Base-by-base conservation (phyloP, 805 yeast species). In the Sungouiella thailandica region DNA sequence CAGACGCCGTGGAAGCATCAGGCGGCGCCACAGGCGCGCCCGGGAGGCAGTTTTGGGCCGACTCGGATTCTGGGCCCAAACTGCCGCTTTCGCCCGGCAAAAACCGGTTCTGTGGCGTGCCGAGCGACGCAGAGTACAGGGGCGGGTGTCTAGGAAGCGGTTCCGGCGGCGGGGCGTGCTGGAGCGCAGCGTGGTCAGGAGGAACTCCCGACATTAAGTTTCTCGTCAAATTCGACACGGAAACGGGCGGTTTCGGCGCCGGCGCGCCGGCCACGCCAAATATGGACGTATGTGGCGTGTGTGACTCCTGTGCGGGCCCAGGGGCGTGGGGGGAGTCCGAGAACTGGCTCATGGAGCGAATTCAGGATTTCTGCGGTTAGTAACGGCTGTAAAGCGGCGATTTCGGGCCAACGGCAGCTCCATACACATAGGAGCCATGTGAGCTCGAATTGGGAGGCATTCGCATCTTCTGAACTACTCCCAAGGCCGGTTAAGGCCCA, bases 151-250 rank as follows among this genome's bases (percentile, higher is more conserved):
- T 28, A 15, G 40, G 27, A n/a, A 29, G 41, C 25, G 40, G 34
- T 14, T 39, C 37, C 22, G 33, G 25, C n/a, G 13, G 22, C n/a
- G 18, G 13, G 31, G 20, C 35, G 33, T 10, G 17, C 25, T 18
- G 36, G n/a, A n/a, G n/a, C 14, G 14, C 6, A 9, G 16, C 20
- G 23, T 18, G 23, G 10, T 28, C 23, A 16, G 17, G 30, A 5
- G 17, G n/a, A 12, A 16, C 23, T 11, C 57, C 48, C 11, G 55
- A 46, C 44, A 58, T 41, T 37, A 61, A 46, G 35, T 52, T 60
- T 34, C 52, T 59, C 31, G 67, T 61, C 35, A 61, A 46, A 43
- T 61, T 61, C 16, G 66, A 60, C 23, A 57, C 49, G 17, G 49
- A 28, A 39, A 34, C 39, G n/a, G 36, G 42, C 16, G 42, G 32